Evolutionary conservation across 208 protist species (phyloP), one percentile per base, ranked within the genome.

Genomic region (Herpetomonas samuelpessoai): DNA sequence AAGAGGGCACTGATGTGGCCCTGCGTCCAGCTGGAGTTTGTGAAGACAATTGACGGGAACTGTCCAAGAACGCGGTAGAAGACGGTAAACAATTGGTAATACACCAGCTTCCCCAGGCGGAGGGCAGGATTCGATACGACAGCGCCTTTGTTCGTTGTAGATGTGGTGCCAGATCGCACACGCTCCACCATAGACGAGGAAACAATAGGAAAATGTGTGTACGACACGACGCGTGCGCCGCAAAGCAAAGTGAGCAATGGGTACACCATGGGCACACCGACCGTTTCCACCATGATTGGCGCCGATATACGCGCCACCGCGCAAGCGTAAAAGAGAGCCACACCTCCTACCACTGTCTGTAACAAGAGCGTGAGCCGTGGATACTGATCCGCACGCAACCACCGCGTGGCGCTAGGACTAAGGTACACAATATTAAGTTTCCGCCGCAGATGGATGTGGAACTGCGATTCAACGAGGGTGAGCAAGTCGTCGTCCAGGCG

Each of bases 141-240:
- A 22, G 62, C n/a, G 0, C 28, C 53, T n/a, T 62, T 22, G 65
- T 98, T 98, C 51, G 95, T 98, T 71, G 86, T 83, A 10, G 76
- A 35, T 9, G 29, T 62, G 39, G 63, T 47, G 14, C 86, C 59
- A 35, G 24, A 64, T 30, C 71, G 57, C 58, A 96, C 83, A 12
- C 77, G 63, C 48, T 74, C 47, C 12, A 79, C 64, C 93, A 97
- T 97, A 44, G 81, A 71, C 7, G 76, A 74, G 21, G 87, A 93
- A 30, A 99, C 97, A 12, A 97, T 93, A 22, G 98, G 98, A 74
- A 99, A 99, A 76, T 99, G 99, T 1, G 95, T 93, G 72, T 99
- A 99, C 45, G 76, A 91, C 1, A 81, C 83, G 3, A 99, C 89
- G 0, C 35, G 64, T 45, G 81, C 82, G 0, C 90, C 88, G 29